These are phyloP conservation scores for Ceratocystis harringtonii DNA, from an alignment of 2,329 filamentous ascomycete genomes.

Conservation along the genomic window DNA sequence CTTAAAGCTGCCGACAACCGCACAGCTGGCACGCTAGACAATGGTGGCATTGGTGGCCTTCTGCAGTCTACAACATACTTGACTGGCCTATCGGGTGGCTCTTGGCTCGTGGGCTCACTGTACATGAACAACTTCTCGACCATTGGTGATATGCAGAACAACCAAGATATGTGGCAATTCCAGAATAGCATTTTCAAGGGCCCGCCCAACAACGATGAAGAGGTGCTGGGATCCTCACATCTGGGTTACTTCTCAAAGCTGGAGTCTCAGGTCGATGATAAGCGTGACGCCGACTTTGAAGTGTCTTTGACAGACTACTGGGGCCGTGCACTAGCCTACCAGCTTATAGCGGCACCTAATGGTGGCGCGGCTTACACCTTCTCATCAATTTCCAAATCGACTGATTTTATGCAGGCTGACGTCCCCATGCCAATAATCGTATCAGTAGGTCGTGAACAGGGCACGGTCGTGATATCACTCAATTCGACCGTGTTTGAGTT, in stretches of 20 bases:
- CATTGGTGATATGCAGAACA: slow-evolving; percentile 33
- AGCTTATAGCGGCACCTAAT: slow-evolving; percentile 60
- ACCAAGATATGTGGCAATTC: slow-evolving; percentile 28
- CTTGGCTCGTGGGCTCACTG: slow-evolving; percentile 72
- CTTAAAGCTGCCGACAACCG: slow-evolving; percentile 65
- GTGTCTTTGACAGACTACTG: slow-evolving; percentile 77
- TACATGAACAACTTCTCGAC: slow-evolving; percentile 74
- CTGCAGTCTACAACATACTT: slow-evolving; percentile 71
- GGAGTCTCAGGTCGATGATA: slow-evolving; percentile 25
- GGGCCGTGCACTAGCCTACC: slow-evolving; percentile 73
- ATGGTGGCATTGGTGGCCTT: slow-evolving; percentile 62
- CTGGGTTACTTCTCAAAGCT: slow-evolving; percentile 27
- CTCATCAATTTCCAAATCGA: slow-evolving; percentile 46
- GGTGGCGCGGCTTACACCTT: slow-evolving; percentile 69
- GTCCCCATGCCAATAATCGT: slow-evolving; percentile 37
- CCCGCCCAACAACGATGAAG: slow-evolving; percentile 22
- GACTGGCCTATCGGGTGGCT: slow-evolving; percentile 65
- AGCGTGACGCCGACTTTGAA: slow-evolving; percentile 30
- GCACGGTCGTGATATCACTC: slow-evolving; percentile 29
- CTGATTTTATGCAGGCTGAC: slow-evolving; percentile 29
- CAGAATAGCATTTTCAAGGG: slow-evolving; percentile 29
- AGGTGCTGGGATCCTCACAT: slow-evolving; percentile 10
- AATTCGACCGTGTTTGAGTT: slow-evolving; percentile 53
- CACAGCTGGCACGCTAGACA: slow-evolving; percentile 33
- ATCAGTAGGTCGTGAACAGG: slow-evolving; percentile 33